A percentile compares a stretch with the other conserved stretches of the same genome.
These are phyloP conservation scores for Fusarium sp. DNA, from an alignment of 2,329 filamentous ascomycete genomes.

Conservation along the genomic window DNA sequence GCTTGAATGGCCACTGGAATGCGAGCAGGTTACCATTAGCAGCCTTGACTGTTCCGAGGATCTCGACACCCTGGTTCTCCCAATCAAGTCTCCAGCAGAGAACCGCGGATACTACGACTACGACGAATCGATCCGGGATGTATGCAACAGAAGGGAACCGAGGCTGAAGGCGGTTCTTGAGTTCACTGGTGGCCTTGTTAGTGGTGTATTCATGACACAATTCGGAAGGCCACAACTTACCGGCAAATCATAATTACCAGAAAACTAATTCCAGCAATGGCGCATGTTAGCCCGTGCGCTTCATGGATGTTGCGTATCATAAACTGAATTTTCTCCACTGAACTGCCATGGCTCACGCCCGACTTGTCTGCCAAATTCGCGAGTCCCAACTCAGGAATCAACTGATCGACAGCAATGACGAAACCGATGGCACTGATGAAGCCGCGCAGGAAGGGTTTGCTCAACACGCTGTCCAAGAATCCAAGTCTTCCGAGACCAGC, in stretches of 20 bases:
- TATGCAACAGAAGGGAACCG: conserved; percentile 87
- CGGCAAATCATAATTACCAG: conserved; percentile 90
- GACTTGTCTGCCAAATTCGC: conserved; percentile 73
- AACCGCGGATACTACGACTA: conserved; percentile 88
- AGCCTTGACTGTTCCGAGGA: conserved; percentile 87
- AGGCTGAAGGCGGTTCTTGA: conserved; percentile 86
- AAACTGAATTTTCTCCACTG: conserved; percentile 88
- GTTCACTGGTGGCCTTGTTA: conserved; percentile 67
- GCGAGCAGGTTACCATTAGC: conserved; percentile 80
- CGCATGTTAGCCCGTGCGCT: conserved; percentile 81
- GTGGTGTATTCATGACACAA: neutral
- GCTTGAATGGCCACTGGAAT: conserved; percentile 89
- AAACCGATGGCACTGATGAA: conserved; percentile 98
- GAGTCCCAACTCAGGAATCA: conserved; percentile 91
- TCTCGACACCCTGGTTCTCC: conserved; percentile 84
- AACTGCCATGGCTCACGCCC: conserved; percentile 86
- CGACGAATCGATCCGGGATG: conserved; percentile 90
- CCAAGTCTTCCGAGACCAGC: conserved; percentile 89
- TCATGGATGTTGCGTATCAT: conserved; percentile 77
- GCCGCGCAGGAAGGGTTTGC: conserved; percentile 90
- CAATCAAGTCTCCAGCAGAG: conserved; percentile 84
- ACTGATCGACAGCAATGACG: conserved; percentile 95
- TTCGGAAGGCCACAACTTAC: conserved; percentile 61
- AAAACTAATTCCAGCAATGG: conserved; percentile 86
- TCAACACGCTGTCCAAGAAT: conserved; percentile 95